A percentile compares a stretch with the other conserved stretches of the same genome.
Evolutionary conservation across 257 asterid genomes (phyloP).

Genomic region (Catharanthus roseus): DNA sequence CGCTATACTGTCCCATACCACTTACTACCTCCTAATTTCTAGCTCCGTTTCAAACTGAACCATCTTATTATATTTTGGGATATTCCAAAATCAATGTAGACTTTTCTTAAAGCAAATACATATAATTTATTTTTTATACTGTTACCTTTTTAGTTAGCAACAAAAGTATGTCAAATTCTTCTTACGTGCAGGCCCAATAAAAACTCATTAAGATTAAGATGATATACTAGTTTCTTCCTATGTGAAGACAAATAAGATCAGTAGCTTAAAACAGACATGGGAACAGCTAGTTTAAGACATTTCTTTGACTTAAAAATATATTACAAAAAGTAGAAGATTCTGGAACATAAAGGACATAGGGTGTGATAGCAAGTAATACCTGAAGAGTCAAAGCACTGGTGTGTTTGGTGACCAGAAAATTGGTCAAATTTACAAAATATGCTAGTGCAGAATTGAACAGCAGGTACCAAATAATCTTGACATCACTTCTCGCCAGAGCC

Average conservation of each 20-base stretch:
- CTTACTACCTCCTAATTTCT: background rate
- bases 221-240: background rate
- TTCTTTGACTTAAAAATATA: background rate
- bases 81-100: background rate
- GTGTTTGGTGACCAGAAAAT: conserved; percentile 65
- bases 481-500: conserved; percentile 52
- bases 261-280: background rate
- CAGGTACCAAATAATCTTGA: conserved; percentile 50
- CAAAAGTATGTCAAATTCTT: background rate
- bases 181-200: background rate
- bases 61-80: background rate
- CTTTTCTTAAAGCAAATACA: background rate
- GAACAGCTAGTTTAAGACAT: background rate
- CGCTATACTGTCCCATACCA: background rate
- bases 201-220: background rate
- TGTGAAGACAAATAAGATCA: background rate
- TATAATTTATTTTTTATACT: background rate
- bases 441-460: conserved; percentile 63
- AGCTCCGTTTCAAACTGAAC: background rate
- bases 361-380: conserved; percentile 31
- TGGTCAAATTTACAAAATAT: conserved; percentile 60
- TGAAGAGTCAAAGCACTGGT: conserved; percentile 66
- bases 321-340: background rate
- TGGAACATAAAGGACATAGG: background rate
- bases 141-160: background rate